Conservation (phyloP, 257 asterid species). For the Nicotiana sylvestris region DNA sequence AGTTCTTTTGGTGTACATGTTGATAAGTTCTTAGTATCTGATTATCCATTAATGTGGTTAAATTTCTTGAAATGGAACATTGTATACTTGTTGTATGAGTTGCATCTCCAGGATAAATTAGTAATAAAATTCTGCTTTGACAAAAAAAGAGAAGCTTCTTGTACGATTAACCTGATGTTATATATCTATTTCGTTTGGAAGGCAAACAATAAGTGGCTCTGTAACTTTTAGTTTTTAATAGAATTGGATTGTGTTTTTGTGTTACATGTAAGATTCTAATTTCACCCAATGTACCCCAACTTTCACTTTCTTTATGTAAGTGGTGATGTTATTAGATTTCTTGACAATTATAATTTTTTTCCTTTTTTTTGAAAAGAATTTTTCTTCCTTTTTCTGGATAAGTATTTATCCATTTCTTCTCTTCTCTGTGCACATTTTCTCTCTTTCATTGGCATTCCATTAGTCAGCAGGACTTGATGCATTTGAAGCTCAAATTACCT, state of each 20-base stretch:
- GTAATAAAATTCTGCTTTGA: not conserved
- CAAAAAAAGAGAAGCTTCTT: not conserved
- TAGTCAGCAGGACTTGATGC: not conserved
- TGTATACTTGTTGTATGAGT: not conserved
- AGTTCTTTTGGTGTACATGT: constrained; percentile 6
- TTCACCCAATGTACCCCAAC: not conserved
- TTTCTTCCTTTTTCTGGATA: not conserved
- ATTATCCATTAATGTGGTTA: not conserved
- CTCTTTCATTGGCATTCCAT: not conserved
- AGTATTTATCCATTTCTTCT: not conserved
- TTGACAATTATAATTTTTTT: not conserved
- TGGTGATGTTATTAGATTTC: not conserved
- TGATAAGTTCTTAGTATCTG: not conserved
- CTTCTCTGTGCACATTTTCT: not conserved
- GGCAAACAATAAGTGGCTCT: not conserved
- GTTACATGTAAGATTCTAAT: not conserved
- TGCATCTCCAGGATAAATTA: not conserved
- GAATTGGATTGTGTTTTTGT: not conserved
- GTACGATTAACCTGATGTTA: not conserved
- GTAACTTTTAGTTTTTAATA: not conserved
- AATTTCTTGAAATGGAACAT: not conserved
- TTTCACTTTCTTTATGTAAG: not conserved
- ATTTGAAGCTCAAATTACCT: not conserved
- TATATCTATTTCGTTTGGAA: not conserved
- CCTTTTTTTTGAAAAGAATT: not conserved